Percentiles rank a stretch among this genome's conserved stretches.
Conservation (phyloP, 2,329 filamentous ascomycete species). For the Fusarium pilosicola region DNA sequence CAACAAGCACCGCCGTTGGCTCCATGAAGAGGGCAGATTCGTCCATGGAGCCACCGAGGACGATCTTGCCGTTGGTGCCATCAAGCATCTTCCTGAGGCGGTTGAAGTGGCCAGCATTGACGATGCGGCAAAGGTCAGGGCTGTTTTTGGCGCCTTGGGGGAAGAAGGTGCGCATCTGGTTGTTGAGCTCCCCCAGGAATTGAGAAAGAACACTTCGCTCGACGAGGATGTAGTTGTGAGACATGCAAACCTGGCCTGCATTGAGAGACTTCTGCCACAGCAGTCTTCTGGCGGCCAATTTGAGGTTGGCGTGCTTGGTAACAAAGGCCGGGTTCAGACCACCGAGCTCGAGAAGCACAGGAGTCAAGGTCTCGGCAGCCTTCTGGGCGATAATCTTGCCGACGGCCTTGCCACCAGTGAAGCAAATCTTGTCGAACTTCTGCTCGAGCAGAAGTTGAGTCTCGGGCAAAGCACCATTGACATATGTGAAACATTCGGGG, state of each 20-base stretch:
- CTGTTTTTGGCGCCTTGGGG: constrained; percentile 83
- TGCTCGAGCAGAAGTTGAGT: constrained; percentile 83
- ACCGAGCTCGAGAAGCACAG: constrained; percentile 88
- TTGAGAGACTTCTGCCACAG: constrained; percentile 91
- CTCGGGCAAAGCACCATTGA: constrained; percentile 85
- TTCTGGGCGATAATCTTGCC: constrained; percentile 91
- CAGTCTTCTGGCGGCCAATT: constrained; percentile 82
- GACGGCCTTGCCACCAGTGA: constrained; percentile 83
- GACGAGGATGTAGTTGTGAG: constrained; percentile 90
- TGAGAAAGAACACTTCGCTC: constrained; percentile 76
- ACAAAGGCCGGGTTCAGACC: constrained; percentile 93
- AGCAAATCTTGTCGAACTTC: constrained; percentile 99
- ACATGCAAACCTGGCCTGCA: constrained; percentile 90
- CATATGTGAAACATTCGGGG: constrained; percentile 75
- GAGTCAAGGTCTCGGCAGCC: constrained; percentile 88
- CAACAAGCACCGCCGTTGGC: constrained; percentile 89
- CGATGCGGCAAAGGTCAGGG: constrained; percentile 80
- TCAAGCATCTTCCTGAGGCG: constrained; percentile 94
- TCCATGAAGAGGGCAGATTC: constrained; percentile 85
- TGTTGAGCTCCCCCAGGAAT: constrained; percentile 80
- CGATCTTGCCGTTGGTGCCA: constrained; percentile 80
- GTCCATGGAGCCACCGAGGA: constrained; percentile 87
- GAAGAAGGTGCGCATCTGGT: constrained; percentile 79
- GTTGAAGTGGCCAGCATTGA: constrained; percentile 82
- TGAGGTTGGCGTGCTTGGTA: constrained; percentile 82